Evolutionary conservation across 2,329 filamentous ascomycete genomes (phyloP), one percentile per base, ranked within the genome.

Genomic region (Penicillium sp.): DNA sequence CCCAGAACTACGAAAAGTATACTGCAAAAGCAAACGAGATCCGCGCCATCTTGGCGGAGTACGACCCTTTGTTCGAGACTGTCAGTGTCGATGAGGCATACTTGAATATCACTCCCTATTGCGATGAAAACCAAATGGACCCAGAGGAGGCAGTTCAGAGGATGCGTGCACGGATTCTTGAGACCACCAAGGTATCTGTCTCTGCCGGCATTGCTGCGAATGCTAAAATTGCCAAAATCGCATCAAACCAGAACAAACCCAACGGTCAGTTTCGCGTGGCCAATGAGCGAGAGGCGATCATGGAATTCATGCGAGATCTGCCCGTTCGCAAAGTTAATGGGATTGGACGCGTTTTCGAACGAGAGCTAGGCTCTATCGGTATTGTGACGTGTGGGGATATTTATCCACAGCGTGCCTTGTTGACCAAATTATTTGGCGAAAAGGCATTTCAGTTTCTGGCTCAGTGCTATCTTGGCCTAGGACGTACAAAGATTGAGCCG

Each of bases 51-150:
- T 74, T 98, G 13, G 85, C 81, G 9, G 77, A 85, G n/a, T 98
- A 97, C 62, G 93, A 98, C 61, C 81, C 88, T 0, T 78, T 87
- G 1, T 98, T 95, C 57, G 89, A 97, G 66, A 94, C 87, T 58
- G 89, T 91, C 0, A 95, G 89, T 63, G 90, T 95, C 54, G 93
- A 98, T 58, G 93, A 98, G 67, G 93, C 93, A 0, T 98, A 96
- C 63, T 75, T 98, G 23, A 97, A 98, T 60, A 87, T 98, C 48
- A 97, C 93, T 0, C 75, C 84, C 41, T 97, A 95, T 64, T 95
- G 91, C 61, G 58, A 72, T 9, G 78, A 82, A 27, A 83, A 90
- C 51, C 62, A 78, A 9, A 76, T 91, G 63, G 74, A 69, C 0
- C 84, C 91, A 0, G 83, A 85, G 37, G 84, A 88, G 24, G 87